Evolutionary conservation across 306 rosid genomes (phyloP).

Genomic region (Cicer yamashitae): DNA sequence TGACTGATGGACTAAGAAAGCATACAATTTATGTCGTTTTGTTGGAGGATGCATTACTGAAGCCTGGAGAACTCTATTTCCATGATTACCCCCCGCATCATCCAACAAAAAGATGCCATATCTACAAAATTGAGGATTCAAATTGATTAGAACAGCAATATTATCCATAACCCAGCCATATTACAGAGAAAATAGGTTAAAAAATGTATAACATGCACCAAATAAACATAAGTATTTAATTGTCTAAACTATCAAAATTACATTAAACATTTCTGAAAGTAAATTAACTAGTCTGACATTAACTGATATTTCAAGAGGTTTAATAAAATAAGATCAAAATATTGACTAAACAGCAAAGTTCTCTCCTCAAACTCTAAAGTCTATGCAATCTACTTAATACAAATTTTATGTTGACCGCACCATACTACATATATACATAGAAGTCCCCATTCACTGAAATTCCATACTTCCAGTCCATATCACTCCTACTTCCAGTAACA

Average conservation of each 20-base stretch:
- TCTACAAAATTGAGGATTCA: slow-evolving; percentile 53
- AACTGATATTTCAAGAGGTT: not conserved
- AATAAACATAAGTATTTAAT: slow-evolving; percentile 22
- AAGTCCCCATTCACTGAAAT: too few relatives aligned
- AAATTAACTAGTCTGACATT: not conserved
- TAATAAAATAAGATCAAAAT: not conserved
- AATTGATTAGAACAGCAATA: slow-evolving; percentile 33
- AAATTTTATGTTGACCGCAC: too few relatives aligned
- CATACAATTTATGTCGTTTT: slow-evolving; percentile 89
- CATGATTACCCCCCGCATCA: slow-evolving; percentile 59
- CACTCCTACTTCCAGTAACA: too few relatives aligned
- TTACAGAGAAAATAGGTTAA: slow-evolving; percentile 32
- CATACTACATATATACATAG: too few relatives aligned
- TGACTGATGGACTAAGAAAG: slow-evolving; percentile 54
- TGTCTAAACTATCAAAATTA: slow-evolving; percentile 18
- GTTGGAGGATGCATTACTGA: slow-evolving; percentile 68
- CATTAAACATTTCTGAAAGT: slow-evolving; percentile 22
- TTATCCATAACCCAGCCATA: not conserved
- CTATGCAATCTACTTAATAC: too few relatives aligned
- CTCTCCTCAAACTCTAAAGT: too few relatives aligned
- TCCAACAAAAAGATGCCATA: slow-evolving; percentile 58
- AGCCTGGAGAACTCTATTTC: slow-evolving; percentile 58
- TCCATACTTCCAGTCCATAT: too few relatives aligned
- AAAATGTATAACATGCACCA: too few relatives aligned
- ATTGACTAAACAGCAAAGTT: not conserved